Evolutionary conservation across 495 filamentous ascomycete genomes (phyloP).

Genomic region (Pseudoneurospora amorphoporcata): DNA sequence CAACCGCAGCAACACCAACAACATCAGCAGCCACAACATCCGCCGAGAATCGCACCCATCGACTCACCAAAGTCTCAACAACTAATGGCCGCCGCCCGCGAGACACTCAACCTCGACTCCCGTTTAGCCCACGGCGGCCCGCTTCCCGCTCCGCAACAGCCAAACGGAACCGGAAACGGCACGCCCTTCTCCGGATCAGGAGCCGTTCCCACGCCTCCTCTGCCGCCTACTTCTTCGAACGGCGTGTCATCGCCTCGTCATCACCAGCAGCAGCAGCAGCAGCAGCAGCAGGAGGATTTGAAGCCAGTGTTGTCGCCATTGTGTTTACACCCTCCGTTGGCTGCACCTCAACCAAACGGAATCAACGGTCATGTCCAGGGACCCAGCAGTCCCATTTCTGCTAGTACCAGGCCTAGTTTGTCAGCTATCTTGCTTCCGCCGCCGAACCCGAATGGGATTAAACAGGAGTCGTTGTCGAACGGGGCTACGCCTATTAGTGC

Average conservation of each 20-base stretch:
- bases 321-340: background rate
- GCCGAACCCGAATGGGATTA: background rate
- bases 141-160: background rate
- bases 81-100: slow-evolving; percentile 5
- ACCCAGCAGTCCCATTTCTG: background rate
- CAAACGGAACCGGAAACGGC: background rate
- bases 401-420: background rate
- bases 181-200: background rate
- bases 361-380: background rate
- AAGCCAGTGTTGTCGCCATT: background rate
- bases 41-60: slow-evolving; percentile 4
- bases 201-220: background rate
- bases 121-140: slow-evolving; percentile 6
- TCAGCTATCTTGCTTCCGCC: background rate
- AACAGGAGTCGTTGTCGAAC: background rate
- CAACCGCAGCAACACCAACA: slow-evolving; percentile 17
- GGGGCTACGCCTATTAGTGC: background rate
- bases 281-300: background rate
- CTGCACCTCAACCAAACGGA: background rate
- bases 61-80: slow-evolving; percentile 32
- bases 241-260: background rate
- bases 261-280: background rate
- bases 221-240: background rate
- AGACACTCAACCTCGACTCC: background rate
- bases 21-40: slow-evolving; percentile 13